A percentile compares a stretch with the other conserved stretches of the same genome.
Evolutionary conservation across 2,329 filamentous ascomycete genomes (phyloP).

Genomic region (Pestalotiopsis sp.): DNA sequence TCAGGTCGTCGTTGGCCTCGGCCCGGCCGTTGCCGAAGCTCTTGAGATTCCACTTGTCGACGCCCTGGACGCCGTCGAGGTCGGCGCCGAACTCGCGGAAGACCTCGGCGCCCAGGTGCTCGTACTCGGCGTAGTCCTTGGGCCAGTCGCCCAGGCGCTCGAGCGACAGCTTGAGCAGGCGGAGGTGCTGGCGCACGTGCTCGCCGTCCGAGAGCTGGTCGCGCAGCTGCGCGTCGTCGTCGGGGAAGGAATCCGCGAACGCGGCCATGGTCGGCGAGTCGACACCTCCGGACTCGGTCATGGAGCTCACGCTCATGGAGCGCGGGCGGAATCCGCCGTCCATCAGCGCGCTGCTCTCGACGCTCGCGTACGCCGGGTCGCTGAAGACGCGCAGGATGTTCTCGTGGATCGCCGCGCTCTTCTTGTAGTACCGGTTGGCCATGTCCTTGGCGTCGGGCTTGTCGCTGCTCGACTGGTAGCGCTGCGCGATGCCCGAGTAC

Average conservation of each 20-base stretch:
- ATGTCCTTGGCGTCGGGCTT: conserved; percentile 33
- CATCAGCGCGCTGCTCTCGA: conserved; percentile 22
- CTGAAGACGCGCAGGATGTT: conserved; percentile 37
- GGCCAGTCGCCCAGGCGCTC: conserved; percentile 43
- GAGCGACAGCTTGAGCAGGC: conserved; percentile 39
- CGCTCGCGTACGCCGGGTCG: conserved; percentile 33
- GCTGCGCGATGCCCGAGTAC: conserved; percentile 33
- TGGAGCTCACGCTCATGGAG: conserved; percentile 24
- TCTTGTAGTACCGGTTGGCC: conserved; percentile 40
- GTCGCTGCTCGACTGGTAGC: conserved; percentile 34
- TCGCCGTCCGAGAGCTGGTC: conserved; percentile 27
- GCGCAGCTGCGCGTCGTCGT: neutral
- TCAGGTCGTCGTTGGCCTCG: conserved; percentile 36
- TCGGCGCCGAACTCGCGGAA: conserved; percentile 41
- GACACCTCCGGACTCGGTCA: conserved; percentile 23
- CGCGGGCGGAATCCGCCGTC: conserved; percentile 22
- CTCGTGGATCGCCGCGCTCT: conserved; percentile 38
- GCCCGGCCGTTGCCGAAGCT: conserved; percentile 48
- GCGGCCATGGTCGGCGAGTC: conserved; percentile 17
- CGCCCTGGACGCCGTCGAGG: conserved; percentile 43
- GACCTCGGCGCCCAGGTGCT: conserved; percentile 46
- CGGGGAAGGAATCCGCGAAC: neutral
- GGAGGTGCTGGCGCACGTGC: conserved; percentile 37
- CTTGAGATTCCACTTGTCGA: conserved; percentile 51
- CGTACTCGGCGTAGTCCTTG: conserved; percentile 50